Base-by-base conservation (phyloP, 164 flowering plant species). In the Protea cynaroides region DNA sequence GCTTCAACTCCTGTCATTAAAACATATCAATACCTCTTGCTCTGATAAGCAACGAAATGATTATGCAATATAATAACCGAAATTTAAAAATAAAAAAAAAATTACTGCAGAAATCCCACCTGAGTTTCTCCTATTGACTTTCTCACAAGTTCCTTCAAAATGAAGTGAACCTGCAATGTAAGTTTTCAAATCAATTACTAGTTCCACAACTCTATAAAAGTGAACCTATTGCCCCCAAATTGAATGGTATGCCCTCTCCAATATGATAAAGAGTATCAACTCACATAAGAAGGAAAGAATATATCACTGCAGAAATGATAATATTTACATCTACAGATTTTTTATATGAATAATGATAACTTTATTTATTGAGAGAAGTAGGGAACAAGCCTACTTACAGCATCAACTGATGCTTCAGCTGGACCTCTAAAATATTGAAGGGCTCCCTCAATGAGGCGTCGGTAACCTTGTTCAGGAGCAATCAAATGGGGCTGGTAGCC, bases 131-230 rank as follows among this genome's bases (percentile, higher is more conserved):
- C 80, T 18, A 83, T 70, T 29, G 86, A 83, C 75, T 75, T 80
- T 62, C 86, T 64, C 49, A 81, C 86, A 47, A 83, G 84, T 10
- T 81, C 86, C 67, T 81, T 83, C 68, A 83, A 69, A 53, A 80
- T 70, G 22, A 80, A 70, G 61, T 83, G 84, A 9, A 83, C 83
- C 86, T 83, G 71, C 68, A 70, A 70, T 14, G 50, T n/a, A 23
- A 22, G 23, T 49, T 49, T 3, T 49, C 52, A 15, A 15, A 44
- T 49, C 19, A 49, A 15, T 49, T 49, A 15, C 52, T 12, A 6
- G 17, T 49, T 15, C 18, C 18, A 15, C 17, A 18, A 49, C 18
- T 15, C 52, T 46, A 46, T 2, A 46, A 5, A 6, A 46, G 13
- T 10, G 3, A 46, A 10, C 17, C 14, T 46, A 10, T n/a, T n/a